Base-by-base conservation (phyloP, 2,329 filamentous ascomycete species). In the Cordyceps cateniannulata region DNA sequence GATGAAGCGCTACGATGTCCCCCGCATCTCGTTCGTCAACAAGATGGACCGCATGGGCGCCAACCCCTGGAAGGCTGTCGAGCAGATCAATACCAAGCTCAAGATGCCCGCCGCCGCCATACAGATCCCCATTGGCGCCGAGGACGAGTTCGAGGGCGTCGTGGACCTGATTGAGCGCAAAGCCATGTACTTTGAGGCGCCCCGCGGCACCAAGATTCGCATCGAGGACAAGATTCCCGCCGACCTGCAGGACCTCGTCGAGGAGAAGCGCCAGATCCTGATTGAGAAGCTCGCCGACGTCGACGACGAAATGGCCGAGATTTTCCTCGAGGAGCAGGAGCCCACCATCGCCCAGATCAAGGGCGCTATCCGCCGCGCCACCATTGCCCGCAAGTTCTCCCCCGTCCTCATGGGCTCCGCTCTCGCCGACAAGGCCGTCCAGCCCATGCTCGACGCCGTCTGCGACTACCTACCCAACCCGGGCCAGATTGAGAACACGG, bases 1-100 rank as follows among this genome's bases (percentile, higher is more conserved):
- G 79, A 99, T 99, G 95, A 91, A 92, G 80, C 87, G 95, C 67
- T 99, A 99, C 81, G 93, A 98, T 72, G 88, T 99, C 64, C 95
- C 95, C 63, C 85, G 95, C 68, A 87, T 99, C 73, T 96, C 90
- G 59, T 99, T 99, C 71, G 86, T 99, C 73, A 99, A 99, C 81
- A 99, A 99, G 83, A 98, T 99, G 93, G 95, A 99, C 72, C 89
- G 95, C 66, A 97, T 97, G 89, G 95, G 95, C 63, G 91, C 95
- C 65, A 98, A 99, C 73, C 95, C 95, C 9, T 99, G 93, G 86
- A 97, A 96, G 77, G 93, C 92, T 9, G 87, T 99, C 61, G 93
- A 99, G 45, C 93, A 97, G 77, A 98, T 99, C 81, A 97, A 96
- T 79, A 85, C 87, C 69, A 99, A 99, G 78, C 85, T 99, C 64